Base-by-base conservation (phyloP, 129 eudicot species). In the Glebionis coronaria region DNA sequence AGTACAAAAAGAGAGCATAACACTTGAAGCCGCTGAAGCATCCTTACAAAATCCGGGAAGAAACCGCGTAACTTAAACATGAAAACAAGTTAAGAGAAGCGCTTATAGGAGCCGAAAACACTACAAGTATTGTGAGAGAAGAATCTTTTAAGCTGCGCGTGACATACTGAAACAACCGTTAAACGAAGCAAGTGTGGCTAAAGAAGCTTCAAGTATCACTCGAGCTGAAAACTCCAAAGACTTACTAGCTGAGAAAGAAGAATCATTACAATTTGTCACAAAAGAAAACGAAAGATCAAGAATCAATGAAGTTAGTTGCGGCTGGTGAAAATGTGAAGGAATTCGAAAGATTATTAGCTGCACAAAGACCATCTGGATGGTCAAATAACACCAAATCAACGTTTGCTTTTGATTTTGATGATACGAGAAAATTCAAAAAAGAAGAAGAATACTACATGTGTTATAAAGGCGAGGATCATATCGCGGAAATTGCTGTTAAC, bases 121-220 rank as follows among this genome's bases (percentile, higher is more conserved):
- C n/a, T n/a, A n/a, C n/a, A n/a, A n/a, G n/a, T n/a, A 71, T 76
- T 1, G 65, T 89, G 1, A 83, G 79, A 76, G 96, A 86, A 25
- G 98, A 92, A 67, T 82, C 59, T 15, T 64, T 53, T 57, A 92
- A 92, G 57, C 49, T 88, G n/a, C n/a, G 23, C 80, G 95, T 61
- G 98, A 84, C 28, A 74, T 85, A 9, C 81, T 92, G 6, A 92
- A 88, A 70, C 91, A 86, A 67, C 91, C 96, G 21, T 52, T 92
- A 23, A 86, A 84, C 52, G 96, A 92, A 61, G 75, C 95, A 1
- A 84, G 81, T 21, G 91, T 78, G 12, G 89, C 98, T 13, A 91
- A 91, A 78, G 95, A 86, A 59, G 96, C 96, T 42, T 79, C 98
- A 2, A 82, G 70, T 25, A 75, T 88, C 38, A 95, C 96, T 2